A percentile compares a stretch with the other conserved stretches of the same genome.
phyloP scores from a whole-genome alignment of 2,329 filamentous ascomycete species.

The Uncinocarpus reesii region DNA sequence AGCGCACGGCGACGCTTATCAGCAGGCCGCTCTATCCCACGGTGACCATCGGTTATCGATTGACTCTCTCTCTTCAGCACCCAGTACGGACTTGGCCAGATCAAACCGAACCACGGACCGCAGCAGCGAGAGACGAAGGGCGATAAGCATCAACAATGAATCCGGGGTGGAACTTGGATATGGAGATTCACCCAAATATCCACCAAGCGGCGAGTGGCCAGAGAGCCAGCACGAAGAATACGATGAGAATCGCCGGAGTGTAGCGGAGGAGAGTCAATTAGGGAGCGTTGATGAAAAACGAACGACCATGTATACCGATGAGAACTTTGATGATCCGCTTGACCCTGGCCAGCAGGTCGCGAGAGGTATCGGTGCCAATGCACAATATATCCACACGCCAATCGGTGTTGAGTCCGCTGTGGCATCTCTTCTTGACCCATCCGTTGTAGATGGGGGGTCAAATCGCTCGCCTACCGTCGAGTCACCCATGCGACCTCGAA shows the following conservation, averaged over 20 bases:
- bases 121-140: slow-evolving; percentile 42
- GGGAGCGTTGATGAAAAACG: slow-evolving; percentile 43
- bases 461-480: slow-evolving; percentile 39
- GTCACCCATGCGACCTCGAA: slow-evolving; percentile 31
- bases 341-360: slow-evolving; percentile 60
- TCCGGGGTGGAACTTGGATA: slow-evolving; percentile 31
- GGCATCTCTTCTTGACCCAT: slow-evolving; percentile 79
- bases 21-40: not conserved
- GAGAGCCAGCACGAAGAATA: slow-evolving; percentile 21
- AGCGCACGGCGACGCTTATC: slow-evolving; percentile 44
- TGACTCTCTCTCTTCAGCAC: slow-evolving; percentile 47
- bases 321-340: slow-evolving; percentile 46
- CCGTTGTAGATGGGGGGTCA: slow-evolving; percentile 49
- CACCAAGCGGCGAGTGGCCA: slow-evolving; percentile 21
- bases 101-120: slow-evolving; percentile 46
- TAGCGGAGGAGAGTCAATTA: slow-evolving; percentile 18
- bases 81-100: slow-evolving; percentile 47
- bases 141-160: slow-evolving; percentile 39
- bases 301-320: slow-evolving; percentile 44
- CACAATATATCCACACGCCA: slow-evolving; percentile 62
- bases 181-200: slow-evolving; percentile 26
- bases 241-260: slow-evolving; percentile 15
- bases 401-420: slow-evolving; percentile 77
- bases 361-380: slow-evolving; percentile 59
- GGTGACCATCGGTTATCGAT: slow-evolving; percentile 43